A percentile compares a stretch with the other conserved stretches of the same genome.
These are phyloP conservation scores for Anisodus tanguticus DNA, from an alignment of 257 asterid species.

Conservation along the genomic window DNA sequence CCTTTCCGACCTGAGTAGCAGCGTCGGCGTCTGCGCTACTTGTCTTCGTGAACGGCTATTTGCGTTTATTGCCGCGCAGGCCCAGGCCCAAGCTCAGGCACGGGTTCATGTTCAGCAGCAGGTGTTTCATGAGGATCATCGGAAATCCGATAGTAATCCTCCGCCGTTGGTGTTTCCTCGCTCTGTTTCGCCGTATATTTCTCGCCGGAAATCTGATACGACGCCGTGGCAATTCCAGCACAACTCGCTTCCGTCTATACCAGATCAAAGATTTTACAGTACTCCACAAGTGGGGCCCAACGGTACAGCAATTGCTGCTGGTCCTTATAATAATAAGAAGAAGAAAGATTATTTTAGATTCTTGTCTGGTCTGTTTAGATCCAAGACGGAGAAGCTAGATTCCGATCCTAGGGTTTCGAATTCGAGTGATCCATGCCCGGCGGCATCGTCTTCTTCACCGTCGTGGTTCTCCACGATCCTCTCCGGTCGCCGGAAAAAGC, in stretches of 20 bases:
- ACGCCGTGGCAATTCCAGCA: constrained; percentile 40
- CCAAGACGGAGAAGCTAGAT: constrained; percentile 46
- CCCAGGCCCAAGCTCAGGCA: constrained; percentile 36
- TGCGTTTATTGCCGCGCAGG: constrained; percentile 57
- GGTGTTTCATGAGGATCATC: constrained; percentile 32
- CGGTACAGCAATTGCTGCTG: constrained; percentile 32
- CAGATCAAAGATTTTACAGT: constrained; percentile 48
- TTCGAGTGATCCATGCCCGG: constrained; percentile 34
- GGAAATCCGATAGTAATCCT: constrained; percentile 47
- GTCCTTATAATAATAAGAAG: constrained; percentile 19
- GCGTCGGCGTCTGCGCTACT: constrained; percentile 85
- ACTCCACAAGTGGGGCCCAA: constrained; percentile 58
- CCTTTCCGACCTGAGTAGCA: constrained; percentile 60
- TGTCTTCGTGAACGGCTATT: constrained; percentile 84
- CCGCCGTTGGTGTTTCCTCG: constrained; percentile 52
- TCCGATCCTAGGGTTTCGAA: constrained; percentile 37
- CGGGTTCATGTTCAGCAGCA: neutral
- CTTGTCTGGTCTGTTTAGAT: constrained; percentile 40
- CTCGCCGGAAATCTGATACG: constrained; percentile 55
- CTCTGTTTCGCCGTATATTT: constrained; percentile 59
- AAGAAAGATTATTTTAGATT: constrained; percentile 34
- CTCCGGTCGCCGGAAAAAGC: constrained; percentile 58
- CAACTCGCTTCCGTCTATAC: constrained; percentile 22
- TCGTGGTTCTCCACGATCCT: constrained; percentile 62
- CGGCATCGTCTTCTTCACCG: constrained; percentile 32